A percentile compares a stretch with the other conserved stretches of the same genome.
These are phyloP conservation scores for Medicago truncatula DNA, from an alignment of 306 rosid genomes.

Conservation along the genomic window MtrunA17r5.0-ANR NC_053046.1:625501-626000, in stretches of 20 bases:
- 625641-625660: constrained; percentile 39
- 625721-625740: constrained; percentile 22
- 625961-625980: constrained; percentile 24
- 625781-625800: no score
- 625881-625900: no score
- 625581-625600: constrained; percentile 9
- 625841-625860: no score
- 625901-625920: no score
- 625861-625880: no score
- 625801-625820: no score
- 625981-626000: constrained; percentile 43
- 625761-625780: constrained; percentile 25
- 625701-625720: constrained; percentile 30
- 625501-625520: background rate
- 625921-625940: no score
- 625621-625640: constrained; percentile 39
- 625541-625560: no score
- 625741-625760: background rate
- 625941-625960: no score
- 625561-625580: constrained; percentile 42
- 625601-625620: constrained; percentile 7
- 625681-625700: constrained; percentile 28
- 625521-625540: no score
- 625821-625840: no score
- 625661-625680: constrained; percentile 21